Base-by-base conservation (phyloP, 371 early-diverging fungal genomes). In the Sporodiniella umbellata region DNA sequence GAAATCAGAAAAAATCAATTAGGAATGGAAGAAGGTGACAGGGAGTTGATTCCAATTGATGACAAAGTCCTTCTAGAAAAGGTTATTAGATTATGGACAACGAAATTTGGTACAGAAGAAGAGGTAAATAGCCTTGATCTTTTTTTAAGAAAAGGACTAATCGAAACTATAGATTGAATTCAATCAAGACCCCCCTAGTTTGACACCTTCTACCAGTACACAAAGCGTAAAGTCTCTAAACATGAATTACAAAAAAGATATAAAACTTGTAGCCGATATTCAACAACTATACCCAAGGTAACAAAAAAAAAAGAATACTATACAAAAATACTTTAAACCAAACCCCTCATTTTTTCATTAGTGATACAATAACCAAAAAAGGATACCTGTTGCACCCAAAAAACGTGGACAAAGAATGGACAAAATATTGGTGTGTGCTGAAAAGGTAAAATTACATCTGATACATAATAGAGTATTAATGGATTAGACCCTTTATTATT, bases 401-500 rank as follows among this genome's bases (percentile, higher is more conserved):
- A 51, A 65, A 67, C 46, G 62, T 54, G 44, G 60, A 56, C 11
- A 64, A 61, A 23, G 33, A 22, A 21, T 70, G 71, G 71, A 15
- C 49, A 21, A 70, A 66, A 43, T 62, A 54, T 42, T 70, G 67
- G 67, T 61, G 60, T 64, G 67, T 66, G 28, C 54, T 70, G 35
- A 48, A 60, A 62, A 58, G 71, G 71, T 70, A 59, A 45, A 30
- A 15, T 8, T n/a, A n/a, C n/a, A n/a, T n/a, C n/a, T n/a, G 45
- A 12, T 12, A 17, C 4, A 17, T 25, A 19, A 15, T 1, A 33
- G 42, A 22, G 33, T 15, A 23, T 8, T 5, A 8, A 31, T 40
- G 33, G 14, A 4, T 21, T 51, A 79, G 83, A 38, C 93, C 93
- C 15, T 88, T 85, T 59, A 67, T 93, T 26, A 87, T 84, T 46